A percentile compares a stretch with the other conserved stretches of the same genome.
Conservation (phyloP, 73 alveolate species). For the Stentor roeselii region DNA sequence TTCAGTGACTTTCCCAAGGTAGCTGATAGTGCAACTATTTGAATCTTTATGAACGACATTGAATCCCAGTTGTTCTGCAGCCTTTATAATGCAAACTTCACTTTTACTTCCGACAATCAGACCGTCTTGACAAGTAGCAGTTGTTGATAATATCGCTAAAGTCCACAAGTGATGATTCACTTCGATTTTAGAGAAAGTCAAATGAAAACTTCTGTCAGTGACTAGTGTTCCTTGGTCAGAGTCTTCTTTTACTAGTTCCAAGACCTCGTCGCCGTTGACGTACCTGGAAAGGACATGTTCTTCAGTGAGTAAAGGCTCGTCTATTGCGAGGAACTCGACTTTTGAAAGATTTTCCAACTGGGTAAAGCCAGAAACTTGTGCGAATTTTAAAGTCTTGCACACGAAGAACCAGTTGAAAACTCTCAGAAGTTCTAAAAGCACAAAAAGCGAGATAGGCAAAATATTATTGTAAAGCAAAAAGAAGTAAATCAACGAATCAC, state of each 20-base stretch:
- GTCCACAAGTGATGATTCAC: background rate
- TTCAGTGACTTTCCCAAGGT: background rate
- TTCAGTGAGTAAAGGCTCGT: background rate
- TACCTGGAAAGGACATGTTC: background rate
- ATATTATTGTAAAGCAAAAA: too few relatives aligned
- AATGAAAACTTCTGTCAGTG: background rate
- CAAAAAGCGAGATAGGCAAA: background rate
- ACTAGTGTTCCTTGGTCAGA: background rate
- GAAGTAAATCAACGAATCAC: background rate
- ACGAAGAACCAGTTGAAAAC: background rate
- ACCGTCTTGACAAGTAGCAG: background rate
- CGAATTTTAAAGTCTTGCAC: background rate
- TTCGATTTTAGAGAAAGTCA: background rate
- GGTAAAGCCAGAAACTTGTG: background rate
- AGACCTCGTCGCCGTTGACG: background rate
- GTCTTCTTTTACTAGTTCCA: background rate
- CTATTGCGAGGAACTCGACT: background rate
- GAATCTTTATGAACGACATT: background rate
- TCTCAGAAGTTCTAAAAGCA: background rate
- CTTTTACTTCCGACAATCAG: background rate
- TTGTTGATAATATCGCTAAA: background rate
- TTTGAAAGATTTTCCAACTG: background rate
- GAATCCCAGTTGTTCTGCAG: background rate
- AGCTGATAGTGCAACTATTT: background rate
- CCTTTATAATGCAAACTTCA: background rate